Evolutionary conservation across 2,329 filamentous ascomycete species (phyloP).

Genomic region (Macroventuria anomochaeta): DNA sequence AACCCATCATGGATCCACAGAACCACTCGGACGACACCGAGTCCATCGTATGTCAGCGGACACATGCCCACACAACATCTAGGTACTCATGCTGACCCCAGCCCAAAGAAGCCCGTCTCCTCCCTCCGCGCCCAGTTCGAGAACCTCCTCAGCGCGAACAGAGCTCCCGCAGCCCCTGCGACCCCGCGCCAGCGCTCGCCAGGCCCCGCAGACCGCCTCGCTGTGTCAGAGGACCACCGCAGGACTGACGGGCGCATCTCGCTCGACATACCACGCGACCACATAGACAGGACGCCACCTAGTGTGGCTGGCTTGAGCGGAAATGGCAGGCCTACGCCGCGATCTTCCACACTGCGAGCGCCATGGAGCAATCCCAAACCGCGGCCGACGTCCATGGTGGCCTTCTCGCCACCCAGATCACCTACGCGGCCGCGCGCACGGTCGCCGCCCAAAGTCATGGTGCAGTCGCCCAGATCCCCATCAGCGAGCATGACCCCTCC

Average conservation of each 20-base stretch:
- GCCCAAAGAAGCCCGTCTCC: slow-evolving; percentile 75
- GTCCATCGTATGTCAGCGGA: slow-evolving; percentile 67
- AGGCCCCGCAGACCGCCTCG: slow-evolving; percentile 42
- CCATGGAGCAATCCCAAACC: slow-evolving; percentile 47
- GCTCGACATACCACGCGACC: slow-evolving; percentile 50
- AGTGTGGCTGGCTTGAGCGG: slow-evolving; percentile 48
- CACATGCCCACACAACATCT: neutral
- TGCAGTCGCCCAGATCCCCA: slow-evolving; percentile 75
- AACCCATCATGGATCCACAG: slow-evolving; percentile 42
- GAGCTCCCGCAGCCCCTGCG: slow-evolving; percentile 28
- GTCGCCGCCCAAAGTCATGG: slow-evolving; percentile 69
- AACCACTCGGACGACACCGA: slow-evolving; percentile 67
- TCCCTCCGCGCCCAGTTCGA: slow-evolving; percentile 83
- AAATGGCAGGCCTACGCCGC: slow-evolving; percentile 41
- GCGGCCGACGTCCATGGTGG: slow-evolving; percentile 58
- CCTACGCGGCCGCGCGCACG: slow-evolving; percentile 55
- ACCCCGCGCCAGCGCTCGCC: slow-evolving; percentile 39
- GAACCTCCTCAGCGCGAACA: slow-evolving; percentile 65
- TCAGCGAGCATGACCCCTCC: slow-evolving; percentile 47
- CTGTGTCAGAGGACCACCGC: slow-evolving; percentile 36
- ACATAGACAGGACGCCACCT: slow-evolving; percentile 29
- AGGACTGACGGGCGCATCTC: slow-evolving; percentile 48
- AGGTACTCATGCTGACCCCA: slow-evolving; percentile 23
- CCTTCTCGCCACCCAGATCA: slow-evolving; percentile 54
- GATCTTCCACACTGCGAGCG: slow-evolving; percentile 43